Base-by-base conservation (phyloP, 805 yeast species). In the fission yeast (Schizosaccharomyces pombe) region DNA sequence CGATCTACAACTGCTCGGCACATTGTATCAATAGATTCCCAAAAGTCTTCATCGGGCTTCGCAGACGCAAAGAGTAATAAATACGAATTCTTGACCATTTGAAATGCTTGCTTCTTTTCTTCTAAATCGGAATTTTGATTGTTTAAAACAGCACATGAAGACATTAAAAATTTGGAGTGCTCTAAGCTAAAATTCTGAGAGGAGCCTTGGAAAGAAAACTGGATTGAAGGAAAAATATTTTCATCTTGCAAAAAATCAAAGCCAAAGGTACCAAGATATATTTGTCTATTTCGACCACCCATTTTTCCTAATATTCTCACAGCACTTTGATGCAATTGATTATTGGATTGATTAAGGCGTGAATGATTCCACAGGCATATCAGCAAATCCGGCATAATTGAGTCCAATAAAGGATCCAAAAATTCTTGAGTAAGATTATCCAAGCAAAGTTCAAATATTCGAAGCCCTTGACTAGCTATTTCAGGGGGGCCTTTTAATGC, bases 381-480 rank as follows among this genome's bases (percentile, higher is more conserved):
- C 84, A 87, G 83, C 1, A 93, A 86, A 60, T 91, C 96, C 57
- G 83, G 91, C 55, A 89, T 79, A 1, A 87, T 96, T 0, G 99
- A 97, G 62, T 87, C 96, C 57, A 91, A 79, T 63, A 91, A 86
- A 2, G 98, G 97, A 62, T 91, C 98, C 65, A 91, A 86, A 65
- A 87, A 91, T 59, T 87, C 94, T 0, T 97, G 94, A 0, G 97
- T 93, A 57, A 91, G 67, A 62, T 93, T 91, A 62, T 91, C 99
- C 26, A 91, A 95, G 64, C 98, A 91, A 5, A 91, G 72, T 63
- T 91, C 99, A 56, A 91, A 75, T 0, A 98, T 93, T 58, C 99
- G 72, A 58, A 91, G 70, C 51, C 99, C 99, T 65, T 91, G 98
- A 52, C 89, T 79, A 1, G 91, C 91, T 47, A 93, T 74, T 58